Evolutionary conservation across 2,329 filamentous ascomycete species (phyloP).

Genomic region (Xylaria sp.): DNA sequence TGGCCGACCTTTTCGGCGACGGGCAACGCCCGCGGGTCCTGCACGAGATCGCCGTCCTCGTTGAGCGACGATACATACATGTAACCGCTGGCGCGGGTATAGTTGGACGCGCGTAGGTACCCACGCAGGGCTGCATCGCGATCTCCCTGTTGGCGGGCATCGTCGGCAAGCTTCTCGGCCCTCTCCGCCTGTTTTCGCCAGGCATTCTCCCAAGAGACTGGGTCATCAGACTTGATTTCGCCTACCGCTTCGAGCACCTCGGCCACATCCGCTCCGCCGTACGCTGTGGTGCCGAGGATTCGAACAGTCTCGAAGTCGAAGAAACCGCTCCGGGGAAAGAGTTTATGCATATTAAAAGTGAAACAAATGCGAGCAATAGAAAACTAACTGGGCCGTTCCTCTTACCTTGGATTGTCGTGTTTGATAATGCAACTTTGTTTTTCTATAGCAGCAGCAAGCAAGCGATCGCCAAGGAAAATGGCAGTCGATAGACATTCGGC

Average conservation of each 20-base stretch:
- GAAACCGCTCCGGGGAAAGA: constrained; percentile 40
- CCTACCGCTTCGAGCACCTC: constrained; percentile 53
- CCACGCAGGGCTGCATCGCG: constrained; percentile 47
- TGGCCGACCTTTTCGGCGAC: constrained; percentile 14
- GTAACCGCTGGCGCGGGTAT: constrained; percentile 49
- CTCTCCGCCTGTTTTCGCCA: constrained; percentile 48
- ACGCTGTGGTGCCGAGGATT: constrained; percentile 51
- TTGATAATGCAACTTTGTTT: not conserved
- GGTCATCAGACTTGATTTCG: constrained; percentile 52
- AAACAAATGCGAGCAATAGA: not conserved
- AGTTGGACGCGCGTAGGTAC: constrained; percentile 55
- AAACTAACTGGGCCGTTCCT: not conserved
- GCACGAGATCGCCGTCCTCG: constrained; percentile 16
- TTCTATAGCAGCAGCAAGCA: not conserved
- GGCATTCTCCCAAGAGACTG: constrained; percentile 53
- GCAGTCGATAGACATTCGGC: constrained; percentile 2
- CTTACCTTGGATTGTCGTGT: not conserved
- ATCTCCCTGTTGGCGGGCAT: constrained; percentile 48
- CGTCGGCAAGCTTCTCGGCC: constrained; percentile 50
- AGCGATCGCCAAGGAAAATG: not conserved
- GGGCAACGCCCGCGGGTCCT: constrained; percentile 27
- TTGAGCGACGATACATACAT: constrained; percentile 28
- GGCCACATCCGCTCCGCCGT: constrained; percentile 52
- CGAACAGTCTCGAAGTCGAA: constrained; percentile 57
- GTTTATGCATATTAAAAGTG: constrained; percentile 3